Evolutionary conservation across 2,329 filamentous ascomycete species (phyloP), one percentile per base, ranked within the genome.

Genomic region (Septoria linicola): DNA sequence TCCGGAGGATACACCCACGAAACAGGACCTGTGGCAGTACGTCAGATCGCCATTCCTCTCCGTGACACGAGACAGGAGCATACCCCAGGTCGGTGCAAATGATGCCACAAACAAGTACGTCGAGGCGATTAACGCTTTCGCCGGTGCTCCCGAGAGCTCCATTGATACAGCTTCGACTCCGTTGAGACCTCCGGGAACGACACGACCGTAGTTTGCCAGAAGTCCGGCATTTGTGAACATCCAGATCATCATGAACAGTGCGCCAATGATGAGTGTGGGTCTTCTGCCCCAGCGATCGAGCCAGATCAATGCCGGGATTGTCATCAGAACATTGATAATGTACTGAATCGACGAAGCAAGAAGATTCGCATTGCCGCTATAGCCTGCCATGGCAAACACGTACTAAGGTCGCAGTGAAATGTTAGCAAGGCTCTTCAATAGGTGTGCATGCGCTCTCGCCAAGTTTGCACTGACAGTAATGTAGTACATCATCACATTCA

Each of bases 231-330:
- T 81, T 53, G 81, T 77, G 62, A 84, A 84, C 49, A 86, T 72
- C 72, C 78, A 83, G 3, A 74, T 74, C 68, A 65, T 65, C 85
- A 89, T 88, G 34, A 86, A 70, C 34, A 79, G 70, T 3, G 84
- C 79, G 37, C 85, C 86, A 19, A 83, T 66, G n/a, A 89, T 73
- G 21, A 89, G 74, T 2, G 84, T 81, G 2, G 73, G 74, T 32
- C 86, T 87, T 55, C 88, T 86, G 37, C 88, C 88, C 83, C 84
- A 88, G 44, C 77, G 76, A 60, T 93, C 88, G 62, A 91, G 79
- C 73, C 75, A 91, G 51, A 91, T 71, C 13, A 92, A 77, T 1
- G 87, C 87, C 0, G 87, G 85, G 2, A 91, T 68, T 0, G 88
- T 92, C 83, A 89, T 88, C 45, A 49, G 39, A 1, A 92, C 87